phyloP scores from a whole-genome alignment of 2,329 filamentous ascomycete genomes.

The Nigrograna mackinnonii region DNA sequence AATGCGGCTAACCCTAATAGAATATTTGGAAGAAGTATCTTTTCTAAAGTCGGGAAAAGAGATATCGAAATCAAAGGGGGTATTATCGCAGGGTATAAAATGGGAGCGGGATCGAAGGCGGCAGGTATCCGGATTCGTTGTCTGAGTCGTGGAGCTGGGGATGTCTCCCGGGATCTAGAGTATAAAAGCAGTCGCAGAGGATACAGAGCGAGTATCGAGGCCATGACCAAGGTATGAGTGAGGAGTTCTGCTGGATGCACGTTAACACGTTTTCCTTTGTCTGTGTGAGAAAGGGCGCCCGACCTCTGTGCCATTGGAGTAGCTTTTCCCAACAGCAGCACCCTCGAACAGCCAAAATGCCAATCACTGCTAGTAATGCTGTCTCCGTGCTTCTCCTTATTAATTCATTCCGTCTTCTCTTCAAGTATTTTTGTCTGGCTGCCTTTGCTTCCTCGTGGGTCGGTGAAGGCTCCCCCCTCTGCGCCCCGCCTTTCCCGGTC shows the following conservation, averaged over 20 bases:
- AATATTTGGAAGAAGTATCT: constrained; percentile 74
- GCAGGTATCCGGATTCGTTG: constrained; percentile 66
- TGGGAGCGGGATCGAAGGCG: constrained; percentile 86
- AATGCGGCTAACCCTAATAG: constrained; percentile 79
- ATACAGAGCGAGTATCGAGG: constrained; percentile 36
- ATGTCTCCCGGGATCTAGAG: constrained; percentile 25
- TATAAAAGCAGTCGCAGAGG: constrained; percentile 41
- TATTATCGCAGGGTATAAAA: constrained; percentile 82
- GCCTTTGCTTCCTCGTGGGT: constrained; percentile 41
- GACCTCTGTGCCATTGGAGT: constrained; percentile 46
- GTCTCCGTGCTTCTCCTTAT: constrained; percentile 66
- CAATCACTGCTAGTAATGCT: constrained; percentile 56
- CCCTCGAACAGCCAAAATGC: constrained; percentile 49
- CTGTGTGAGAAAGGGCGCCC: constrained; percentile 4
- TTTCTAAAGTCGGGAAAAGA: constrained; percentile 64
- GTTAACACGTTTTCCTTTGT: constrained; percentile 12
- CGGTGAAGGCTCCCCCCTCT: constrained; percentile 17
- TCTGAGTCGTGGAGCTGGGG: constrained; percentile 33
- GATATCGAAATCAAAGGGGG: constrained; percentile 78
- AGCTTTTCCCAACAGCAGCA: constrained; percentile 37
- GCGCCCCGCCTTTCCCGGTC: constrained; percentile 16
- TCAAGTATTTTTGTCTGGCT: constrained; percentile 71
- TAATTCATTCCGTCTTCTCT: constrained; percentile 87
- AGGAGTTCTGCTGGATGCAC: constrained; percentile 41
- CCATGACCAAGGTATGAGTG: constrained; percentile 39